Evolutionary conservation across 352 stramenopile genomes (phyloP).

Genomic region (Phytopythium mirpurense): DNA sequence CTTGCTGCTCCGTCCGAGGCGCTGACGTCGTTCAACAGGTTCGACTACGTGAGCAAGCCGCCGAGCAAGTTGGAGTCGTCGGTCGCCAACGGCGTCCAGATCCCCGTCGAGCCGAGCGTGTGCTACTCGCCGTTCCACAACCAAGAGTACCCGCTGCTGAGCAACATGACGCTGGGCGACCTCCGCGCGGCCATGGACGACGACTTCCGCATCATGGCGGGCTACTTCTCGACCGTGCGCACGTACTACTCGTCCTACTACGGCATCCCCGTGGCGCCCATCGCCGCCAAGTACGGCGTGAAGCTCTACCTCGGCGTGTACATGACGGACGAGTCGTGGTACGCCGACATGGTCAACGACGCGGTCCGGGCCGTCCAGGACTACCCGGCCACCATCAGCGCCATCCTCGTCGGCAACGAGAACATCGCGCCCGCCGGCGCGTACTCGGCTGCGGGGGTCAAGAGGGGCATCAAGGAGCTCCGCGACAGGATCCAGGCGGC

Average conservation of each 20-base stretch:
- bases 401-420: slow-evolving; percentile 69
- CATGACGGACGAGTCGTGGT: slow-evolving; percentile 73
- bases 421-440: slow-evolving; percentile 48
- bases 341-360: slow-evolving; percentile 34
- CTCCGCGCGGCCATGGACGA: slow-evolving; percentile 50
- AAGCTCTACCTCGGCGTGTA: slow-evolving; percentile 70
- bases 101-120: slow-evolving; percentile 26
- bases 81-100: slow-evolving; percentile 2
- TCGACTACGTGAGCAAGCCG: neutral
- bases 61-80: neutral
- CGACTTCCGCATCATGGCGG: slow-evolving; percentile 68
- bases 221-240: slow-evolving; percentile 48
- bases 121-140: slow-evolving; percentile 84
- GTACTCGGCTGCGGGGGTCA: slow-evolving; percentile 37
- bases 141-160: slow-evolving; percentile 53
- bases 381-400: slow-evolving; percentile 49
- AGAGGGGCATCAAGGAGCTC: slow-evolving; percentile 24
- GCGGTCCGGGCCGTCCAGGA: slow-evolving; percentile 39
- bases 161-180: slow-evolving; percentile 15
- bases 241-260: slow-evolving; percentile 81
- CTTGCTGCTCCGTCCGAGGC: neutral
- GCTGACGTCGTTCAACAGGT: neutral
- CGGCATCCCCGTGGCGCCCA: slow-evolving; percentile 33
- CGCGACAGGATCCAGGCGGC: slow-evolving; percentile 18
- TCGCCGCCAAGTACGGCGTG: slow-evolving; percentile 38